phyloP scores from a whole-genome alignment of 2,329 filamentous ascomycete species.

The Fusarium tuaranense region DNA sequence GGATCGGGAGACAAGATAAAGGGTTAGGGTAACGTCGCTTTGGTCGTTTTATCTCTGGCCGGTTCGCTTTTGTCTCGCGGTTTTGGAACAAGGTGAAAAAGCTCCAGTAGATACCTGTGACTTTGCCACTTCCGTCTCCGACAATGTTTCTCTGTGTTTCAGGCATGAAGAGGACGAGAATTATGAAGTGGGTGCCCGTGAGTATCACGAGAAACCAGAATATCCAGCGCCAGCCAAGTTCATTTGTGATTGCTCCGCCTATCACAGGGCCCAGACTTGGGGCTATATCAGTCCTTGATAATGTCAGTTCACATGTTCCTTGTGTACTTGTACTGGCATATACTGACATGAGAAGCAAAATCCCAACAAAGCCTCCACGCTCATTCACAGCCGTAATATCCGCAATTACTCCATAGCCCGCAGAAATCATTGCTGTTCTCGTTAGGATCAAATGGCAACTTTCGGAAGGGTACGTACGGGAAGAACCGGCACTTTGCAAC shows the following conservation, averaged over 20 bases:
- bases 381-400: constrained; percentile 19
- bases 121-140: constrained; percentile 57
- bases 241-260: constrained; percentile 68
- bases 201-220: constrained; percentile 73
- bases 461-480: background rate
- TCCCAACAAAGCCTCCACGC: constrained; percentile 12
- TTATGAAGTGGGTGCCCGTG: constrained; percentile 57
- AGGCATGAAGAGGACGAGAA: constrained; percentile 64
- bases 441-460: background rate
- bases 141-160: constrained; percentile 66
- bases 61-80: background rate
- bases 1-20: background rate
- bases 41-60: background rate
- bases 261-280: constrained; percentile 63
- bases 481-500: constrained; percentile 2
- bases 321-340: background rate
- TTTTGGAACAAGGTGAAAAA: background rate
- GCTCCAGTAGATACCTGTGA: background rate
- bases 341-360: constrained; percentile 6
- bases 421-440: background rate
- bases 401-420: constrained; percentile 15
- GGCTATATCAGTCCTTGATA: constrained; percentile 18
- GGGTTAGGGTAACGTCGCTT: background rate
- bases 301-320: background rate
- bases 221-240: constrained; percentile 69